A percentile compares a stretch with the other conserved stretches of the same genome.
Evolutionary conservation across 1,139 yeast species (phyloP).

Genomic region (Yamadazyma dendronema): DNA sequence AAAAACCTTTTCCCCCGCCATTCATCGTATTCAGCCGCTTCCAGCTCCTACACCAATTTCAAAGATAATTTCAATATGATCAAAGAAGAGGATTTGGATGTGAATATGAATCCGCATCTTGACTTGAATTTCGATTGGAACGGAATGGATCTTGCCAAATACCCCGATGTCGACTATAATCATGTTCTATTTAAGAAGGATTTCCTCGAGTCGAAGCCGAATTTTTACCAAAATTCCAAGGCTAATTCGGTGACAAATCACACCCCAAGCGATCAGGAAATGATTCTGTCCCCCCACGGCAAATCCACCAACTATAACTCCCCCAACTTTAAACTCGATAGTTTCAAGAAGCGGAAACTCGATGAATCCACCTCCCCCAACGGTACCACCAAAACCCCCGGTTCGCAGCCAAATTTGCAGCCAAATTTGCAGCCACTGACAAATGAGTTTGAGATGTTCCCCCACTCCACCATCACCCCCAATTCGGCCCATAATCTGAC

Average conservation of each 20-base stretch:
- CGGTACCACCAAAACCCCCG: slow-evolving; percentile 3
- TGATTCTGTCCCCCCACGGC: slow-evolving; percentile 1
- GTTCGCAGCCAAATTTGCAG: slow-evolving; percentile 2
- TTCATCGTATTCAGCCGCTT: slow-evolving; percentile 80
- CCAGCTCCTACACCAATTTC: slow-evolving; percentile 61
- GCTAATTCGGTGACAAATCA: no score
- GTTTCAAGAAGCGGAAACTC: slow-evolving; percentile 7
- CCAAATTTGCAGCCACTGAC: no score
- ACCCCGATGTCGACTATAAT: slow-evolving; percentile 1
- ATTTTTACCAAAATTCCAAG: not conserved
- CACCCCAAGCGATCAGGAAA: slow-evolving; percentile 5
- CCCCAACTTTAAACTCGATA: slow-evolving; percentile 3
- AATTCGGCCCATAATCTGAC: slow-evolving; percentile 1
- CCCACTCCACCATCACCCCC: no score
- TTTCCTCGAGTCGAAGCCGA: slow-evolving; percentile 4
- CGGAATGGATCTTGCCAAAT: slow-evolving; percentile 31
- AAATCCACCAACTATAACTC: not conserved
- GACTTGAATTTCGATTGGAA: slow-evolving; percentile 40
- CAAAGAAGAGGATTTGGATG: slow-evolving; percentile 45
- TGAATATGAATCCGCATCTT: slow-evolving; percentile 67
- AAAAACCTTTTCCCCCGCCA: slow-evolving; percentile 42
- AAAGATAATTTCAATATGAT: slow-evolving; percentile 29
- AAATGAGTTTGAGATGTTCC: no score
- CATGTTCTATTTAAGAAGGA: slow-evolving; percentile 5
- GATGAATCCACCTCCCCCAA: slow-evolving; percentile 8